Evolutionary conservation across 495 filamentous ascomycete species (phyloP).

Genomic region (Podospora comata): DNA sequence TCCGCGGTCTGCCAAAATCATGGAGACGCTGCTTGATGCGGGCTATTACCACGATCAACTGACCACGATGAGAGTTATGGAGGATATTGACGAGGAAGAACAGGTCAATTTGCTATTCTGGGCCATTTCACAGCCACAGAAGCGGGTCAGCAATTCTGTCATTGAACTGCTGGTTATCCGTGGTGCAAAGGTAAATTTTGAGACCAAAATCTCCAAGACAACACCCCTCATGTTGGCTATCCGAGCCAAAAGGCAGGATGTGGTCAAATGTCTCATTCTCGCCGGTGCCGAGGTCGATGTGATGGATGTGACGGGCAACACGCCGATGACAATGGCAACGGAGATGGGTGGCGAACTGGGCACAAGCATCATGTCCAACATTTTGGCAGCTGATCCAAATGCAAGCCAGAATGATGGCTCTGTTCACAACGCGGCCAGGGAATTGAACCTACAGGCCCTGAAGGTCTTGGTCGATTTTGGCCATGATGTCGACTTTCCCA

Average conservation of each 20-base stretch:
- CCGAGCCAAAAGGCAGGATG: slow-evolving; percentile 39
- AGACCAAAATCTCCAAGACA: slow-evolving; percentile 40
- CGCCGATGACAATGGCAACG: slow-evolving; percentile 48
- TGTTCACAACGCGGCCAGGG: slow-evolving; percentile 47
- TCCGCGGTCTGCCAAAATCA: slow-evolving; percentile 42
- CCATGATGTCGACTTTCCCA: slow-evolving; percentile 50
- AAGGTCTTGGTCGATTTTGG: slow-evolving; percentile 42
- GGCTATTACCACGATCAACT: slow-evolving; percentile 49
- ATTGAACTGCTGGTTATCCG: slow-evolving; percentile 43
- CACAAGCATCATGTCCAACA: slow-evolving; percentile 43
- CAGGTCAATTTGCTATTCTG: slow-evolving; percentile 45
- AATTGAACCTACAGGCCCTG: slow-evolving; percentile 45
- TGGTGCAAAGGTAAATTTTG: slow-evolving; percentile 47
- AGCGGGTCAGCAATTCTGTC: slow-evolving; percentile 44
- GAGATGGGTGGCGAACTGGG: slow-evolving; percentile 46
- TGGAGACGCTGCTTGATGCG: slow-evolving; percentile 42
- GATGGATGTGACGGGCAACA: slow-evolving; percentile 41
- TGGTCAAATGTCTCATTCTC: slow-evolving; percentile 43
- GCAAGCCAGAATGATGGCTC: slow-evolving; percentile 46
- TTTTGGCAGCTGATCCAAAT: slow-evolving; percentile 42
- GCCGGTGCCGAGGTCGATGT: slow-evolving; percentile 47
- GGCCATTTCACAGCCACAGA: slow-evolving; percentile 48
- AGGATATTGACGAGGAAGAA: slow-evolving; percentile 41
- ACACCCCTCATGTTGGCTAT: slow-evolving; percentile 51
- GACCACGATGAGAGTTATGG: slow-evolving; percentile 32